Evolutionary conservation across 2,329 filamentous ascomycete genomes (phyloP).

Genomic region (Neonectria neomacrospora): DNA sequence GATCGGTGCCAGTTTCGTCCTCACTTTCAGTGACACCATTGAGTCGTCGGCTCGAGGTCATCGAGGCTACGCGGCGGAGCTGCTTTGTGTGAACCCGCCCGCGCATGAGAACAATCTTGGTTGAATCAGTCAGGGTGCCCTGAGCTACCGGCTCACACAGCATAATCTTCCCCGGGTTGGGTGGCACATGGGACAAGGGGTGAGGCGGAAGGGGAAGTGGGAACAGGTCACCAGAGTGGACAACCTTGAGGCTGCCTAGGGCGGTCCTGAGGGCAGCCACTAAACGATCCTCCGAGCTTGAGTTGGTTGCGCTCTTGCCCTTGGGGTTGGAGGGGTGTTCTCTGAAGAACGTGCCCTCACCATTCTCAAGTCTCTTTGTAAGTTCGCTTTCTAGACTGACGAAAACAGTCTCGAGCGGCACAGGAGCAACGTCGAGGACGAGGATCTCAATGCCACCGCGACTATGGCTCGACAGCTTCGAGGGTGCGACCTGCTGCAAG

Average conservation of each 20-base stretch:
- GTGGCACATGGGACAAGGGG: constrained; percentile 84
- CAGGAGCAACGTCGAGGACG: constrained; percentile 81
- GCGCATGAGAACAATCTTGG: constrained; percentile 83
- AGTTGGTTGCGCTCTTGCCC: constrained; percentile 52
- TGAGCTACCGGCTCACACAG: constrained; percentile 96
- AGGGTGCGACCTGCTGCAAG: constrained; percentile 78
- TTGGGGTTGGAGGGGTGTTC: constrained; percentile 61
- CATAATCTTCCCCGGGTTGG: constrained; percentile 86
- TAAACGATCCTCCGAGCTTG: constrained; percentile 66
- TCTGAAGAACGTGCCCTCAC: constrained; percentile 83
- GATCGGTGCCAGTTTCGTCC: constrained; percentile 87
- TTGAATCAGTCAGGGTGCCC: constrained; percentile 79
- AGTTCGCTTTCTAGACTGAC: constrained; percentile 86
- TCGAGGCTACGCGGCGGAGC: constrained; percentile 59
- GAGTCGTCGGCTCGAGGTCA: constrained; percentile 54
- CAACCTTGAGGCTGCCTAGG: constrained; percentile 75
- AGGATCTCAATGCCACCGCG: constrained; percentile 86
- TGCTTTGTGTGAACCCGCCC: constrained; percentile 67
- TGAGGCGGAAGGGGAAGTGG: constrained; percentile 83
- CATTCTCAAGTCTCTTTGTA: constrained; percentile 81
- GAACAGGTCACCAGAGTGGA: constrained; percentile 86
- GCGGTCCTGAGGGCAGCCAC: constrained; percentile 78
- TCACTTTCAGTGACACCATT: constrained; percentile 71
- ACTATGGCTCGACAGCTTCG: constrained; percentile 76
- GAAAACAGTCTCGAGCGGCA: constrained; percentile 86